Evolutionary conservation across 768 basidiomycete genomes (phyloP), one percentile per base, ranked within the genome.

Genomic region (Phanerochaete carnosa): DNA sequence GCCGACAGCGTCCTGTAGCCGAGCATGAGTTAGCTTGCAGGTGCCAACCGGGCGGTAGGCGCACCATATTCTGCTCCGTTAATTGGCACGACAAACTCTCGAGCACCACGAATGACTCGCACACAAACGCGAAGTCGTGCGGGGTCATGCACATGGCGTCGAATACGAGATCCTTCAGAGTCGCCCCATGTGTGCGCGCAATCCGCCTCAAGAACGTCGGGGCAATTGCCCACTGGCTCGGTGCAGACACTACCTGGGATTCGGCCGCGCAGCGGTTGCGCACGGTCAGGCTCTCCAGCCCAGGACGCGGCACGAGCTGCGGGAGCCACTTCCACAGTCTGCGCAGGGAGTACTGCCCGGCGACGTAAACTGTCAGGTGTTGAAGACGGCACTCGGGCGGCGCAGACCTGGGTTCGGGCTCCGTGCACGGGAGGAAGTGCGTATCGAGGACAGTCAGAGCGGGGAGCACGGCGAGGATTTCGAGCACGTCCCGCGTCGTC

Each of bases 371-470:
- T 19, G 29, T 32, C 9, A 52, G 30, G 32, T 33, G 51, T 11
- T 32, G 51, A n/a, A 52, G 51, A 5, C 13, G 29, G 51, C 29
- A 19, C 16, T 29, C 28, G 19, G 51, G 51, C 19, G 16, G 29
- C 11, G 51, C 19, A 9, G 30, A 32, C 16, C 29, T 19, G 4
- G 51, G 13, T 32, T 32, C 29, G 9, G 51, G 30, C n/a, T 19
- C 29, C n/a, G 15, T 19, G 28, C 39, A 43, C 16, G 30, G 30
- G 29, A 52, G 29, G 70, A 87, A 91, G 66, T 90, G 88, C 1
- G 83, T 84, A 71, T 90, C 88, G 47, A 90, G 77, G 0, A 78
- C 74, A 35, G 76, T 75, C 12, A 90, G 79, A 55, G 83, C 79
- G 2, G 85, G 85, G 13, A 90, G 78, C 63, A 77, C 78, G 19